These are phyloP conservation scores for Clavispora phyllophila DNA, from an alignment of 805 yeast species.

Conservation along the genomic window DNA sequence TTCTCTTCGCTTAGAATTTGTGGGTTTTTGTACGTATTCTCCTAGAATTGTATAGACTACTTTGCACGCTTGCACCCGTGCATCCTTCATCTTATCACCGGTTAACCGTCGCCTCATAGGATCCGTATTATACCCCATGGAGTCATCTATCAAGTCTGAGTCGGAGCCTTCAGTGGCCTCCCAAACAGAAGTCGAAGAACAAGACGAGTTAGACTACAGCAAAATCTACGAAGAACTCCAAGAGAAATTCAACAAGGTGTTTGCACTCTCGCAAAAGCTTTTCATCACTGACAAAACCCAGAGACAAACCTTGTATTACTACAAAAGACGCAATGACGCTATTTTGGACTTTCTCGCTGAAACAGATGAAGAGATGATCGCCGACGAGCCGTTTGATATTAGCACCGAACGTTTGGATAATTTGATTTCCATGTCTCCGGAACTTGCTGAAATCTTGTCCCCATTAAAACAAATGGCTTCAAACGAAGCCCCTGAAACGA, in stretches of 20 bases:
- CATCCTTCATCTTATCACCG: neutral
- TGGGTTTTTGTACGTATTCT: too few relatives aligned
- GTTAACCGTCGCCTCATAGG: neutral
- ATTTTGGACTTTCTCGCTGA: slow-evolving; percentile 25
- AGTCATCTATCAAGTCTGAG: neutral
- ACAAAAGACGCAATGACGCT: slow-evolving; percentile 34
- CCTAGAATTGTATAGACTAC: too few relatives aligned
- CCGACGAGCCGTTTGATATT: slow-evolving; percentile 2
- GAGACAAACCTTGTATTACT: slow-evolving; percentile 29
- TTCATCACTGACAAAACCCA: slow-evolving; percentile 30
- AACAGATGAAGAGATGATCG: slow-evolving; percentile 8
- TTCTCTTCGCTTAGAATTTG: too few relatives aligned
- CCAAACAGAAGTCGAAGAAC: neutral
- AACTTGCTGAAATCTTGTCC: slow-evolving; percentile 12
- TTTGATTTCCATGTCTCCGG: slow-evolving; percentile 20
- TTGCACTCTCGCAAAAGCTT: slow-evolving; percentile 20
- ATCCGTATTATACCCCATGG: neutral
- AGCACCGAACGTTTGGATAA: slow-evolving; percentile 19
- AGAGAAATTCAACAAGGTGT: slow-evolving; percentile 21
- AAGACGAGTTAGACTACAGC: slow-evolving; percentile 18
- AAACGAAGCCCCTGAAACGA: slow-evolving; percentile 2
- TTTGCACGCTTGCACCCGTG: neutral
- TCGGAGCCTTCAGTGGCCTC: neutral
- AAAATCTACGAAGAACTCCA: slow-evolving; percentile 25
- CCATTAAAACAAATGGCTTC: slow-evolving; percentile 15